These are phyloP conservation scores for Heimioporus sp. DNA, from an alignment of 768 basidiomycete genomes.

Conservation along the genomic window DNA sequence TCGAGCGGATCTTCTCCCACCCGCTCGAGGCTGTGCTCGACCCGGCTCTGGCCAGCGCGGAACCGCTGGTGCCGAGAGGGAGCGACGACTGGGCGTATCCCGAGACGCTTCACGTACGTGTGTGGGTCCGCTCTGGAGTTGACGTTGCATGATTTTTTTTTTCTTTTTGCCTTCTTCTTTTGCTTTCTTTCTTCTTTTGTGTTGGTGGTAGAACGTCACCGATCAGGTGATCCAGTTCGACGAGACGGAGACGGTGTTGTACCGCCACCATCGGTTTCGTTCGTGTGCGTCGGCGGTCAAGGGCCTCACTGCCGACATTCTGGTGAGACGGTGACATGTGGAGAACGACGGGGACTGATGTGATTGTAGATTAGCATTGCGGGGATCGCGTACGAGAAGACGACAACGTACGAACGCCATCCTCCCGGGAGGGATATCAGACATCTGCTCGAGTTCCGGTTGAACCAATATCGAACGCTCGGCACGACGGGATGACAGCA, in stretches of 20 bases:
- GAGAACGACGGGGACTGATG: not conserved
- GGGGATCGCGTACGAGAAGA: slow-evolving; percentile 55
- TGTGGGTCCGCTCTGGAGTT: slow-evolving; percentile 3
- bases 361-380: slow-evolving; percentile 43
- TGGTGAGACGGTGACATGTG: slow-evolving; percentile 46
- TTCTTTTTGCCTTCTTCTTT: not conserved
- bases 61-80: slow-evolving; percentile 51
- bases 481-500: slow-evolving; percentile 4
- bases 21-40: slow-evolving; percentile 73
- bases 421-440: slow-evolving; percentile 49
- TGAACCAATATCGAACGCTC: slow-evolving; percentile 20
- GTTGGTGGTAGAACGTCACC: slow-evolving; percentile 47
- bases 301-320: slow-evolving; percentile 79
- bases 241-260: slow-evolving; percentile 50
- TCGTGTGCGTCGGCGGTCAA: slow-evolving; percentile 78
- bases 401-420: slow-evolving; percentile 53
- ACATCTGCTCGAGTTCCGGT: slow-evolving; percentile 26
- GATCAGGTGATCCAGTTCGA: slow-evolving; percentile 42
- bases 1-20: slow-evolving; percentile 77
- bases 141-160: not conserved
- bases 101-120: slow-evolving; percentile 70
- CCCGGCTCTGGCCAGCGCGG: slow-evolving; percentile 43
- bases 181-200: not conserved
- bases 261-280: slow-evolving; percentile 85
- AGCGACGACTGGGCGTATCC: slow-evolving; percentile 80